A percentile compares a stretch with the other conserved stretches of the same genome.
Evolutionary conservation across 2,329 filamentous ascomycete species (phyloP).

Genomic region (Graphium sp.): DNA sequence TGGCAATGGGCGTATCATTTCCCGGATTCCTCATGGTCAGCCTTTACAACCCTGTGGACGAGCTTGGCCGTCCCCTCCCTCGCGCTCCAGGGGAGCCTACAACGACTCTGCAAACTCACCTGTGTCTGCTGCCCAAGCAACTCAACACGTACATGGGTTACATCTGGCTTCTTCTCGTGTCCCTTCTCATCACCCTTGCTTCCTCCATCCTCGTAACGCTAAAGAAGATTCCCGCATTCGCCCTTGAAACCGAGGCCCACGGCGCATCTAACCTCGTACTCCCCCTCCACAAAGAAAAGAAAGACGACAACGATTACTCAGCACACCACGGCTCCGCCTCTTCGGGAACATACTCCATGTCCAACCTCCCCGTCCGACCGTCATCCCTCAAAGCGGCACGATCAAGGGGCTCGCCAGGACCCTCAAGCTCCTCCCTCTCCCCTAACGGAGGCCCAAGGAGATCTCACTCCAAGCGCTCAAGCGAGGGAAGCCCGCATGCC

Average conservation of each 20-base stretch:
- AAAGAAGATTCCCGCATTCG: slow-evolving; percentile 34
- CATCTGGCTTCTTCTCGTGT: slow-evolving; percentile 39
- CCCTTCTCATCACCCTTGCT: slow-evolving; percentile 28
- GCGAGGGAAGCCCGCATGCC: slow-evolving; percentile 16
- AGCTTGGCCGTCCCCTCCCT: slow-evolving; percentile 26
- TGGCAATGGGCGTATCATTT: slow-evolving; percentile 85
- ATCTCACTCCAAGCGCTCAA: slow-evolving; percentile 5
- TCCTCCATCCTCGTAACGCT: slow-evolving; percentile 40
- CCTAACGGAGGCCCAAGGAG: neutral
- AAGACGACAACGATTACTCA: slow-evolving; percentile 24
- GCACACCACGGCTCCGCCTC: slow-evolving; percentile 9
- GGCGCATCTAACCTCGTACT: slow-evolving; percentile 13
- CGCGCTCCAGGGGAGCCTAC: slow-evolving; percentile 16
- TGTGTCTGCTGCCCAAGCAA: slow-evolving; percentile 84
- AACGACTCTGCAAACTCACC: slow-evolving; percentile 65
- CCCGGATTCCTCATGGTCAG: slow-evolving; percentile 82
- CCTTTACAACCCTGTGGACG: slow-evolving; percentile 79
- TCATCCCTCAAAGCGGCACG: slow-evolving; percentile 7
- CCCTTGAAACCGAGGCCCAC: slow-evolving; percentile 16
- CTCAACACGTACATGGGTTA: slow-evolving; percentile 73
- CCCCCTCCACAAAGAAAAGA: slow-evolving; percentile 36
- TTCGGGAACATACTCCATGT: too few relatives aligned
- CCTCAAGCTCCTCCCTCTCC: too few relatives aligned
- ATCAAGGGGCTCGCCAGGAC: too few relatives aligned
- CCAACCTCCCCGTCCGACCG: slow-evolving; percentile 12